Base-by-base conservation (phyloP, 352 stramenopile species). In the Hyaloperonospora brassicae region DNA sequence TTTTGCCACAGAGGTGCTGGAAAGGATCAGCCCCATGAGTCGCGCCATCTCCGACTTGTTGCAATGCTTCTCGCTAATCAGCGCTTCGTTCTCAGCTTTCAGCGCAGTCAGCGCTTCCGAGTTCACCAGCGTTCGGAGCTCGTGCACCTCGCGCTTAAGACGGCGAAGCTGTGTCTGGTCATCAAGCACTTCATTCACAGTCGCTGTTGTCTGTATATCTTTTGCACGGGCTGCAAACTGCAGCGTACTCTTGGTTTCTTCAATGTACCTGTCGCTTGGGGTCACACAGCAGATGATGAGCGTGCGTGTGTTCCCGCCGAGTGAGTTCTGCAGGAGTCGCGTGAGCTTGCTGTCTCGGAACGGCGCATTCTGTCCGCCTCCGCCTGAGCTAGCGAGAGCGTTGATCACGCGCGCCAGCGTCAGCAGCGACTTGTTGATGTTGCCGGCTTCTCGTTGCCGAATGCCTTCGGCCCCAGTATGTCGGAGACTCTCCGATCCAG, bases 401-500 rank as follows among this genome's bases (percentile, higher is more conserved):
- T 89, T 86, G 61, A 98, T 98, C 1, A 98, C 95, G 44, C 89
- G 86, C 47, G 91, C 97, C 17, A 98, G 80, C 46, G 94, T 97
- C 40, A 98, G 79, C 27, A 98, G 79, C 72, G 86, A 97, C 72
- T 96, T 89, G 74, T 98, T 98, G 73, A 98, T 98, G 62, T 97
- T 98, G 22, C 86, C 84, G 38, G 93, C 93, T 63, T 99, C 96
- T 59, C 97, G 96, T 68, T 97, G 89, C 35, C 93, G 84, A 43
- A 94, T 81, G 10, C 96, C 97, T 38, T 95, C 96, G 0, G 95
- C 93, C 6, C 84, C 91, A 27, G 96, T 99, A 66, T 98, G 86
- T 41, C 95, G 77, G 50, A 98, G 81, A 72, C 93, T 98, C 68
- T 99, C 97, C 1, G 88, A 98, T 13, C 97, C 97, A 1, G 97